phyloP scores from a whole-genome alignment of 768 basidiomycete genomes.

The Serendipita sp. region DNA sequence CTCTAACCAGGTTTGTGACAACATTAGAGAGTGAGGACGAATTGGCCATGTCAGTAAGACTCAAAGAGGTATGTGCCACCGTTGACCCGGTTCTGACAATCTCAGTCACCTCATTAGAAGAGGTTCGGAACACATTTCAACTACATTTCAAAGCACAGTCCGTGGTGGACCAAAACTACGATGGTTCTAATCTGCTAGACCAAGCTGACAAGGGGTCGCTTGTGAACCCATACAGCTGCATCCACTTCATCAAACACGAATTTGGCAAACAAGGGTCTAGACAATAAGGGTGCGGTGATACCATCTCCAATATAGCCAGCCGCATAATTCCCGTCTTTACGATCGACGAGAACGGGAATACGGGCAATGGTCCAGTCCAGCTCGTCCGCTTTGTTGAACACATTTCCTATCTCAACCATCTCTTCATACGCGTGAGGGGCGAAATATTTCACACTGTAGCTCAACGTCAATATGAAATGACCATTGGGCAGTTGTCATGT shows the following conservation, averaged over 20 bases:
- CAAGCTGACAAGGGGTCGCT: slow-evolving; percentile 23
- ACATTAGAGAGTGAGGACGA: slow-evolving; percentile 59
- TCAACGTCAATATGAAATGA: neutral
- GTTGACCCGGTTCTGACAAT: neutral
- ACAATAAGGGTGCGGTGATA: slow-evolving; percentile 30
- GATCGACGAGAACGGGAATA: slow-evolving; percentile 44
- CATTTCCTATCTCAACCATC: neutral
- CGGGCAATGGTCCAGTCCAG: slow-evolving; percentile 56
- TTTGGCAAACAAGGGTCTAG: slow-evolving; percentile 41
- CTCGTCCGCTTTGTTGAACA: slow-evolving; percentile 15
- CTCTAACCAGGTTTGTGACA: slow-evolving; percentile 62
- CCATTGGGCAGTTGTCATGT: neutral
- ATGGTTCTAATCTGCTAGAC: neutral
- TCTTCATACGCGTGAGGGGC: slow-evolving; percentile 37
- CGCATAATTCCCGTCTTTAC: slow-evolving; percentile 27
- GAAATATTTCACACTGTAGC: slow-evolving; percentile 19
- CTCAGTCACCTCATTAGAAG: no score
- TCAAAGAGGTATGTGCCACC: neutral
- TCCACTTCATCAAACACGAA: slow-evolving; percentile 44
- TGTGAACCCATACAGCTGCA: slow-evolving; percentile 41
- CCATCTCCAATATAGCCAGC: slow-evolving; percentile 58
- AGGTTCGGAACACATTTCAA: no score
- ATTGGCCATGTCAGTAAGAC: neutral
- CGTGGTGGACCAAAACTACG: no score
- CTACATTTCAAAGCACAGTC: no score